A percentile compares a stretch with the other conserved stretches of the same genome.
phyloP scores from a whole-genome alignment of 805 yeast genomes.

The Kodamaea hsintzibuensis region DNA sequence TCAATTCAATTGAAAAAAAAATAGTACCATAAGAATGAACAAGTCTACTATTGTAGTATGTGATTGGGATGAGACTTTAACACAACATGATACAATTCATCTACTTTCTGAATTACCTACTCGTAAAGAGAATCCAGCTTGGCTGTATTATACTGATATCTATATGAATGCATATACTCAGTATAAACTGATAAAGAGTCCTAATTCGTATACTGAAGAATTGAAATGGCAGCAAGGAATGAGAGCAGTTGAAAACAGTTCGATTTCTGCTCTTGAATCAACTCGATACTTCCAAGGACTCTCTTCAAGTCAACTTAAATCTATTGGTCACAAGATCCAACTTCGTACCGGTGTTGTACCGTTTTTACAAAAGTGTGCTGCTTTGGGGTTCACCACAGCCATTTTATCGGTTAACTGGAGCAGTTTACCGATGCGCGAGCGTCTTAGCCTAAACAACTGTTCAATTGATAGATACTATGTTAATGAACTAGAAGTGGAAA shows the following conservation, averaged over 20 bases:
- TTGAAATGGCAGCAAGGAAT: conserved; percentile 46
- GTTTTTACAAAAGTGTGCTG: conserved; percentile 25
- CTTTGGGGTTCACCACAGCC: conserved; percentile 33
- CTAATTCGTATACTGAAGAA: conserved; percentile 40
- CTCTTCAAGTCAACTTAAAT: conserved; percentile 25
- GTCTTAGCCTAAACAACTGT: conserved; percentile 23
- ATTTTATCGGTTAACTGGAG: conserved; percentile 69
- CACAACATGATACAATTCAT: conserved; percentile 53
- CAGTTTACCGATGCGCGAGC: conserved; percentile 42
- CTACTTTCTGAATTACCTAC: conserved; percentile 53
- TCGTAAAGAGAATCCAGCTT: neutral
- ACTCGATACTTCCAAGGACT: conserved; percentile 46
- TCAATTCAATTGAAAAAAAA: no score
- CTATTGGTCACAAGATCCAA: conserved; percentile 37
- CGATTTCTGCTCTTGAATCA: conserved; percentile 44
- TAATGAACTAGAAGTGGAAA: conserved; percentile 51
- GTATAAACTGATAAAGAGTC: conserved; percentile 26
- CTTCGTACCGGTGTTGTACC: conserved; percentile 42
- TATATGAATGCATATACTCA: conserved; percentile 40
- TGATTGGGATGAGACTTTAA: conserved; percentile 72
- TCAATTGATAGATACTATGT: conserved; percentile 24
- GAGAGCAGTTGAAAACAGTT: conserved; percentile 47
- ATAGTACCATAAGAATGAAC: neutral
- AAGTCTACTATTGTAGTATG: conserved; percentile 6
- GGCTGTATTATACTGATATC: conserved; percentile 39